A percentile compares a stretch with the other conserved stretches of the same genome.
These are phyloP conservation scores for Aspergillus sp. DNA, from an alignment of 2,329 filamentous ascomycete species.

Conservation along the genomic window DNA sequence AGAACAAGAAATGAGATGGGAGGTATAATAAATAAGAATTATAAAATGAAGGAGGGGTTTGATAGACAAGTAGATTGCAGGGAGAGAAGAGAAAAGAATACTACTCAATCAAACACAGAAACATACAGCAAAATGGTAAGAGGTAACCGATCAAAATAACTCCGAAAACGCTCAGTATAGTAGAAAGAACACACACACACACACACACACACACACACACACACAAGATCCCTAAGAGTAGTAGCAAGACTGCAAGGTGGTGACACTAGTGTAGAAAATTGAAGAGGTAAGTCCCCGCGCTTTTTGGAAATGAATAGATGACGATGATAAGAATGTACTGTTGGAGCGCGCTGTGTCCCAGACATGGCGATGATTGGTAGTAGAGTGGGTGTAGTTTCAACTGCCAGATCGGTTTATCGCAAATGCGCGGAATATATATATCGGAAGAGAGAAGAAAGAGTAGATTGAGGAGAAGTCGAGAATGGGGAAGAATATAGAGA, in stretches of 20 bases:
- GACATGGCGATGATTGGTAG: not conserved
- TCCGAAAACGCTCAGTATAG: constrained; percentile 18
- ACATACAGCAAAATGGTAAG: not conserved
- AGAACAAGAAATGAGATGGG: not conserved
- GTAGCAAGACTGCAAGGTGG: not conserved
- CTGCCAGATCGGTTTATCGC: not conserved
- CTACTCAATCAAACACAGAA: not conserved
- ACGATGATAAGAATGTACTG: constrained; percentile 1
- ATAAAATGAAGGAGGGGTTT: not conserved
- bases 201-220: constrained; percentile 3
- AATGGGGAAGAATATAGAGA: not conserved
- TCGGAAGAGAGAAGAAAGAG: constrained; percentile 9
- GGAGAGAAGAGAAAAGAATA: not conserved
- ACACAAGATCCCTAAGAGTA: not conserved
- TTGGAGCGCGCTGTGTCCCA: not conserved
- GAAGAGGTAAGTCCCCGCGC: not conserved
- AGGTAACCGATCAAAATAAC: constrained; percentile 11
- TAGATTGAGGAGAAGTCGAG: constrained; percentile 5
- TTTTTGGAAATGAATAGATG: not conserved
- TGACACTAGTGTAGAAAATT: not conserved
- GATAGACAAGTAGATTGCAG: not conserved
- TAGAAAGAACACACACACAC: constrained; percentile 16
- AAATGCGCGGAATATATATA: constrained; percentile 12
- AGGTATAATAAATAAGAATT: no score
- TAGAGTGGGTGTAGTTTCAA: not conserved